Evolutionary conservation across 192 early-diverging fungal genomes (phyloP).

Genomic region (Coemansia sp.): DNA sequence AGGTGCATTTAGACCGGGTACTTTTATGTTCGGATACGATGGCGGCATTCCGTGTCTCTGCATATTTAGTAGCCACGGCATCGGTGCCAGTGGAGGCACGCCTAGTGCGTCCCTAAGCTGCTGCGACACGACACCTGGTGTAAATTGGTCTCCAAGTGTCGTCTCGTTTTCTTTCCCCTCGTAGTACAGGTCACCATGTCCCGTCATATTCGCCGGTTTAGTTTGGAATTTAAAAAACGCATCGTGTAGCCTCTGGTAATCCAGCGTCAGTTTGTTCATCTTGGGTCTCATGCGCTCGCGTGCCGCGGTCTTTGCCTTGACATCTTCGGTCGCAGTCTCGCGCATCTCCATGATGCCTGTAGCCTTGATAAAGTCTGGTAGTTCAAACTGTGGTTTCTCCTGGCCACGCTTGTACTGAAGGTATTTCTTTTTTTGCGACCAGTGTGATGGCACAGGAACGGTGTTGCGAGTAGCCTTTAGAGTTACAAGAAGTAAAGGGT

Average conservation of each 20-base stretch:
- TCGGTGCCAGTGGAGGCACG: slow-evolving; percentile 89
- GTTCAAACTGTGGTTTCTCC: slow-evolving; percentile 91
- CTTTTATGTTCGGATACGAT: slow-evolving; percentile 83
- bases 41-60: slow-evolving; percentile 96
- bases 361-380: slow-evolving; percentile 96
- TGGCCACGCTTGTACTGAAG: slow-evolving; percentile 95
- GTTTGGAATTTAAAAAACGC: slow-evolving; percentile 97
- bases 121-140: slow-evolving; percentile 82
- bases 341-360: slow-evolving; percentile 98
- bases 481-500: slow-evolving; percentile 85
- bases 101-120: slow-evolving; percentile 84
- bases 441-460: slow-evolving; percentile 93
- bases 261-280: slow-evolving; percentile 95
- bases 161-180: slow-evolving; percentile 97
- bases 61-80: slow-evolving; percentile 98
- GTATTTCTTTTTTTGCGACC: slow-evolving; percentile 96
- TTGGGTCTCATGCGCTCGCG: slow-evolving; percentile 87
- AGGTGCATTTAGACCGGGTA: slow-evolving; percentile 94
- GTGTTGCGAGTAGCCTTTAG: slow-evolving; percentile 92
- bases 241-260: slow-evolving; percentile 97
- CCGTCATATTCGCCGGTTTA: slow-evolving; percentile 50
- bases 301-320: slow-evolving; percentile 77
- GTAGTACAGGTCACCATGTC: slow-evolving; percentile 67
- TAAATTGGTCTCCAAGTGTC: slow-evolving; percentile 63
- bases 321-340: slow-evolving; percentile 81